Percentiles rank a stretch among this genome's conserved stretches.
phyloP scores from a whole-genome alignment of 169 alveolate species.

The Eimeria acervulina region DNA sequence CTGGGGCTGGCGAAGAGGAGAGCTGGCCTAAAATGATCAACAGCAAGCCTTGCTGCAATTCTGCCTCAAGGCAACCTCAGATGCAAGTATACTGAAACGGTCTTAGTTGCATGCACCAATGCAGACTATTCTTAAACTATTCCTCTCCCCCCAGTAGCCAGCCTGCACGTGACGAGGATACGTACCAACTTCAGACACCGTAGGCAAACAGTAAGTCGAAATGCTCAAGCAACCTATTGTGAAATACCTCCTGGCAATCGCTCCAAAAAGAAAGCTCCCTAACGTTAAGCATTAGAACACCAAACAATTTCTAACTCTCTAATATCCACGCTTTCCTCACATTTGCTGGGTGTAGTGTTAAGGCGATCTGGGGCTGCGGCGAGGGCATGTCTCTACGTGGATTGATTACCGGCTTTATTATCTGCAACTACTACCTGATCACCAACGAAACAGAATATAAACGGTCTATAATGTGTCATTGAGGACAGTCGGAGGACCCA shows the following conservation, averaged over 20 bases:
- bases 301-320: not conserved
- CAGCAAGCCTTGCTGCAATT: not conserved
- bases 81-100: not conserved
- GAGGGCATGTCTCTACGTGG: not conserved
- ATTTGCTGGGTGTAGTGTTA: not conserved
- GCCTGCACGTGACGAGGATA: not conserved
- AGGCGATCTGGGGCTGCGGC: constrained; percentile 38
- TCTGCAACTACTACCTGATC: not conserved
- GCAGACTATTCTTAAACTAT: not conserved
- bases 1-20: not conserved
- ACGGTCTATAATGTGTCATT: not conserved
- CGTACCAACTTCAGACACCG: not conserved
- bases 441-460: not conserved
- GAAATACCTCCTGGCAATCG: not conserved
- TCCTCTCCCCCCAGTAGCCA: not conserved
- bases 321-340: not conserved
- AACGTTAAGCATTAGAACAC: not conserved
- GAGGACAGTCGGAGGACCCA: not conserved
- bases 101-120: not conserved
- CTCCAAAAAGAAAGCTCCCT: not conserved
- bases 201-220: not conserved
- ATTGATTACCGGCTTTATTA: not conserved
- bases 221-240: not conserved
- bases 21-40: not conserved
- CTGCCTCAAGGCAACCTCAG: not conserved